Evolutionary conservation across 352 stramenopile species (phyloP).

Genomic region (Phytophthora cajani): DNA sequence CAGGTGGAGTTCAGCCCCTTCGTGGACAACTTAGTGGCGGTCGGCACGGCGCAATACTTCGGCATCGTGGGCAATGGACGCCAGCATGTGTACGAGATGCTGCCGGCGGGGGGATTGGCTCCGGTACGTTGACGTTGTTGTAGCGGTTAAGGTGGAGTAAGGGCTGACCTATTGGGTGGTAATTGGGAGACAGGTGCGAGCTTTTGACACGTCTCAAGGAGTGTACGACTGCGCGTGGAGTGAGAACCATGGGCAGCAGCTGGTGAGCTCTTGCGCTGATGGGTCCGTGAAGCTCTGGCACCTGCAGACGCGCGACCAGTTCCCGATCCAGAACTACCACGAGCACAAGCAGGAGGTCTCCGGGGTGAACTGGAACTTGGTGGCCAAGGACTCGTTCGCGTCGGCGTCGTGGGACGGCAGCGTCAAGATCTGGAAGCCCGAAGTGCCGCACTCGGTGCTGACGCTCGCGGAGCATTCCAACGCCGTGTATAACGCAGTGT

Average conservation of each 20-base stretch:
- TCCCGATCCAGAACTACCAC: constrained; percentile 89
- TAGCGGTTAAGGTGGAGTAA: not conserved
- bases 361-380: constrained; percentile 91
- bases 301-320: constrained; percentile 85
- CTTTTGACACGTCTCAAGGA: constrained; percentile 90
- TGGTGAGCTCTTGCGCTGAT: constrained; percentile 89
- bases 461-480: constrained; percentile 84
- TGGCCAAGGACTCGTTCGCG: constrained; percentile 88
- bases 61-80: constrained; percentile 92
- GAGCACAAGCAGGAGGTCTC: constrained; percentile 89
- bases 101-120: constrained; percentile 64
- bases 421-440: constrained; percentile 88
- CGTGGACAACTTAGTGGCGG: constrained; percentile 83
- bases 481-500: constrained; percentile 86
- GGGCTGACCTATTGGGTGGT: not conserved
- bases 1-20: constrained; percentile 94
- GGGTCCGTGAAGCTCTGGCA: constrained; percentile 92
- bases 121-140: constrained; percentile 41
- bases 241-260: constrained; percentile 85
- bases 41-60: constrained; percentile 93
- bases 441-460: constrained; percentile 69
- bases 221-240: constrained; percentile 93
- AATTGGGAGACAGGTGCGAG: constrained; percentile 57
- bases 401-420: constrained; percentile 89
- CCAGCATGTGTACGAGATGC: constrained; percentile 84